These are phyloP conservation scores for Phragmites australis DNA, from an alignment of 176 grass and related monocot genomes.

Conservation along the genomic window DNA sequence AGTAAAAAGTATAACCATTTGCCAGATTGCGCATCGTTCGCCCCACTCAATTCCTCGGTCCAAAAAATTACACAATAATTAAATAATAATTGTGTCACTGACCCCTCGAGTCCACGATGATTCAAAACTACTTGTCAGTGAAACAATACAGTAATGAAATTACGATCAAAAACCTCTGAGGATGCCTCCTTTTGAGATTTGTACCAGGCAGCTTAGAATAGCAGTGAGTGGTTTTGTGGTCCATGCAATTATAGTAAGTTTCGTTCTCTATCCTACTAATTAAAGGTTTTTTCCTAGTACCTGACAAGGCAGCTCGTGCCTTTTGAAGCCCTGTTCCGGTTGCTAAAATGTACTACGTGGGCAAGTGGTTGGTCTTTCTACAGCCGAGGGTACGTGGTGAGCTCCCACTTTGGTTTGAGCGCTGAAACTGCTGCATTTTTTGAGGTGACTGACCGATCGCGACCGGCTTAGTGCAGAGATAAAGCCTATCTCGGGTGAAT, in stretches of 20 bases:
- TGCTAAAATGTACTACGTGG: background rate
- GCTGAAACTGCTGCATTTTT: slow-evolving; percentile 16
- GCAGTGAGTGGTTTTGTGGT: slow-evolving; percentile 52
- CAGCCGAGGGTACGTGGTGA: background rate
- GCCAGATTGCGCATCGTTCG: too few species aligned
- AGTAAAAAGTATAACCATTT: too few species aligned
- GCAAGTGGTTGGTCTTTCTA: slow-evolving; percentile 15
- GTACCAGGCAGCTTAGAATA: slow-evolving; percentile 43
- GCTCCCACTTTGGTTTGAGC: slow-evolving; percentile 25
- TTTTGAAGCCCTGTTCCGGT: slow-evolving; percentile 27
- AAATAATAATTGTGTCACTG: too few species aligned
- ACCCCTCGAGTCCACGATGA: too few species aligned
- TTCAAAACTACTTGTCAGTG: too few species aligned
- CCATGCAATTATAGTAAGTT: slow-evolving; percentile 44
- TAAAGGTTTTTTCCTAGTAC: slow-evolving; percentile 21
- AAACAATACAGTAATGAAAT: too few species aligned
- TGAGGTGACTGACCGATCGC: background rate
- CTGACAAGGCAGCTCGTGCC: slow-evolving; percentile 1
- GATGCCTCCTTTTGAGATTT: slow-evolving; percentile 45
- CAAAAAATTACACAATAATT: too few species aligned
- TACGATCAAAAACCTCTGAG: slow-evolving; percentile 23
- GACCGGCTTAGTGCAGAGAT: slow-evolving; percentile 15
- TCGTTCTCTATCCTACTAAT: slow-evolving; percentile 21
- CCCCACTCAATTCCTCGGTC: too few species aligned
- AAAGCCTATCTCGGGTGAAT: slow-evolving; percentile 7